phyloP scores from a whole-genome alignment of 495 filamentous ascomycete species.

The Xylaria acuta region DNA sequence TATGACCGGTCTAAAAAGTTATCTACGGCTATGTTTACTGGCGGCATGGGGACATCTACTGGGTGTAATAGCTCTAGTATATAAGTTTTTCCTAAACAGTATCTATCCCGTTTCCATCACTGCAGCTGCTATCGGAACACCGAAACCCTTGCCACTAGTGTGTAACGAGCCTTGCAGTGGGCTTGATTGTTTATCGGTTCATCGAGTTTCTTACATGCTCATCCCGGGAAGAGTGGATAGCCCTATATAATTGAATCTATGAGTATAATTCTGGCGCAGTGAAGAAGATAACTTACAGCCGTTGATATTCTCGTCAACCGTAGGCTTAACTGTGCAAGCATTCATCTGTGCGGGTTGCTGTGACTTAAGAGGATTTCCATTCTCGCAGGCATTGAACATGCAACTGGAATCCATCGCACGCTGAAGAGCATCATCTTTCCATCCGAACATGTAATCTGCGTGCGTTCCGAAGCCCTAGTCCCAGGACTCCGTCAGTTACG shows the following conservation, averaged over 20 bases:
- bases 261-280: not conserved
- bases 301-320: conserved; percentile 52
- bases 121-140: not conserved
- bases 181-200: not conserved
- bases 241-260: not conserved
- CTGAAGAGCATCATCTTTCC: conserved; percentile 53
- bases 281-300: conserved; percentile 39
- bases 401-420: conserved; percentile 52
- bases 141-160: not conserved
- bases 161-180: not conserved
- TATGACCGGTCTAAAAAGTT: too few relatives aligned
- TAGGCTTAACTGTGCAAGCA: conserved; percentile 49
- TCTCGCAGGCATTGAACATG: conserved; percentile 54
- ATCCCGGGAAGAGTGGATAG: conserved; percentile 15
- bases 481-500: too few relatives aligned
- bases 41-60: not conserved
- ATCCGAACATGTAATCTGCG: conserved; percentile 56
- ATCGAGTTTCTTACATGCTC: not conserved
- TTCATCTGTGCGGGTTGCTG: conserved; percentile 53
- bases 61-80: not conserved
- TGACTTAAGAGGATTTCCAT: conserved; percentile 51
- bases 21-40: not conserved
- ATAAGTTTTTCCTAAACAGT: not conserved
- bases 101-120: not conserved
- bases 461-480: conserved; percentile 50